Percentiles rank a stretch among this genome's conserved stretches.
These are phyloP conservation scores for Metschnikowia shivogae DNA, from an alignment of 805 yeast genomes.

Conservation along the genomic window DNA sequence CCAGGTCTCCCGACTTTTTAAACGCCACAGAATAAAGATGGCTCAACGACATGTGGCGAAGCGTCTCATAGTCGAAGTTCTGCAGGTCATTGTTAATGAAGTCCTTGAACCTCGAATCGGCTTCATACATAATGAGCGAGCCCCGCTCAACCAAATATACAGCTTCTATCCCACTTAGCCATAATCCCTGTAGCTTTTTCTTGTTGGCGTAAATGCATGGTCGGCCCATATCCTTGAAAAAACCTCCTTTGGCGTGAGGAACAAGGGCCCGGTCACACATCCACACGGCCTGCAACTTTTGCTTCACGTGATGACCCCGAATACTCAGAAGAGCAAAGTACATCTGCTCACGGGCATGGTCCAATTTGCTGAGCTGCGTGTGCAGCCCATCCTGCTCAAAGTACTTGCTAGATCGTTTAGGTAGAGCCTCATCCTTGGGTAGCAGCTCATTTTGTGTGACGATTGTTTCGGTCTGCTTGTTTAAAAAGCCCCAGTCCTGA, in stretches of 20 bases:
- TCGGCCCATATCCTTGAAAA: constrained; percentile 70
- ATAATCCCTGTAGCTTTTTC: constrained; percentile 27
- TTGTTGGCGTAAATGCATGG: constrained; percentile 18
- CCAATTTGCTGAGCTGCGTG: constrained; percentile 45
- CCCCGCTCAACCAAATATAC: constrained; percentile 83
- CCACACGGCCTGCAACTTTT: constrained; percentile 50
- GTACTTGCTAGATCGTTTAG: constrained; percentile 81
- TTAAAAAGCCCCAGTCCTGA: constrained; percentile 50
- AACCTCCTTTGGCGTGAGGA: constrained; percentile 61
- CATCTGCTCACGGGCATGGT: constrained; percentile 64
- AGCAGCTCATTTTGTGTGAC: not conserved
- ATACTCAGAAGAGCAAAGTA: constrained; percentile 54
- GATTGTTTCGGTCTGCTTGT: constrained; percentile 3
- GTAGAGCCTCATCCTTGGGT: constrained; percentile 33
- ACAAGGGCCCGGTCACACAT: constrained; percentile 29
- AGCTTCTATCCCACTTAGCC: constrained; percentile 63
- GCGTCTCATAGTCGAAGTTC: constrained; percentile 20
- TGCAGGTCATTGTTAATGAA: constrained; percentile 21
- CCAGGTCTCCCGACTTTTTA: constrained; percentile 33
- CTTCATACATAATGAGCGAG: constrained; percentile 29
- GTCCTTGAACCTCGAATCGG: constrained; percentile 17
- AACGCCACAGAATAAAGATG: constrained; percentile 57
- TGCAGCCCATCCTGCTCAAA: constrained; percentile 76
- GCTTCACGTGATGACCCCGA: constrained; percentile 49
- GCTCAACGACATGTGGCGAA: constrained; percentile 51